Evolutionary conservation across 805 yeast genomes (phyloP).

Genomic region (Saturnispora besseyi): DNA sequence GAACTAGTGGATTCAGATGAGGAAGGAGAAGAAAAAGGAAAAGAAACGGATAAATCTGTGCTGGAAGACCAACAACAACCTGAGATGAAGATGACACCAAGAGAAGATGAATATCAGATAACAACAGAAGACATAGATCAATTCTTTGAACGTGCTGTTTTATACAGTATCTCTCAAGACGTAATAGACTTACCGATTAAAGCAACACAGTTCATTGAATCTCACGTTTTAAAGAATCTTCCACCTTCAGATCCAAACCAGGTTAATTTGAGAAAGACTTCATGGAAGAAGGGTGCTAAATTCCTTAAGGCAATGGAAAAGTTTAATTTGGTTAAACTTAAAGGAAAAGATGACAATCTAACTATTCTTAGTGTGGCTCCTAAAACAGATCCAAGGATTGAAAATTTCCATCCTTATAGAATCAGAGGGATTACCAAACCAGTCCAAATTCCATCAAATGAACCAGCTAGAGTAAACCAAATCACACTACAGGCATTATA

Average conservation of each 20-base stretch:
- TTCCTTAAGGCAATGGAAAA: constrained; percentile 84
- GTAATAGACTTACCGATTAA: constrained; percentile 54
- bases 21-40: neutral
- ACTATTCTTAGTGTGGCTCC: constrained; percentile 44
- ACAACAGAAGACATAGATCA: constrained; percentile 61
- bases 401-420: constrained; percentile 58
- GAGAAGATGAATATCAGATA: constrained; percentile 30
- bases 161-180: constrained; percentile 57
- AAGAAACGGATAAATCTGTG: neutral
- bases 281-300: constrained; percentile 86
- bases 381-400: constrained; percentile 38
- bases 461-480: constrained; percentile 8
- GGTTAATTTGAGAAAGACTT: constrained; percentile 64
- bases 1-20: neutral
- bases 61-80: constrained; percentile 6
- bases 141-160: constrained; percentile 60
- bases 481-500: constrained; percentile 34
- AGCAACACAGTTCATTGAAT: constrained; percentile 69
- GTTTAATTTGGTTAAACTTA: constrained; percentile 52
- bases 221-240: constrained; percentile 59
- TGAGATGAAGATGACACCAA: constrained; percentile 15
- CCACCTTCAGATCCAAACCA: constrained; percentile 50
- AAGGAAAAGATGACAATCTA: constrained; percentile 82
- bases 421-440: constrained; percentile 20
- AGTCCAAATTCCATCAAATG: neutral